These are phyloP conservation scores for Triangularia setosa DNA, from an alignment of 2,329 filamentous ascomycete species.

Conservation along the genomic window DNA sequence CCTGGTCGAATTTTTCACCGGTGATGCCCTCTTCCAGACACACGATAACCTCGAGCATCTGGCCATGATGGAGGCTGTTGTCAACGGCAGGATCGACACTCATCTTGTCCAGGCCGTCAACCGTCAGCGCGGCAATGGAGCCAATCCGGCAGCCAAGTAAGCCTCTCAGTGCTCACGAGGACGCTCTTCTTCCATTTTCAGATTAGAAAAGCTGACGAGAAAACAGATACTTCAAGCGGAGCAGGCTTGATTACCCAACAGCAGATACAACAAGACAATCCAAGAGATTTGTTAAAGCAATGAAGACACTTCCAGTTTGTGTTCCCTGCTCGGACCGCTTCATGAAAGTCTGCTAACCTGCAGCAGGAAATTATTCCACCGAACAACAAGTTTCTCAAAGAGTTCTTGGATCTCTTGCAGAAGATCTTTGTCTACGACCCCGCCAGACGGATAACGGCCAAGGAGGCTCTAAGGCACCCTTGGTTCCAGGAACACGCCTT, in stretches of 20 bases:
- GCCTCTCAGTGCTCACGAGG: conserved; percentile 8
- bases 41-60: conserved; percentile 70
- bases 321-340: neutral
- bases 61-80: conserved; percentile 72
- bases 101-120: conserved; percentile 56
- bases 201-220: conserved; percentile 8
- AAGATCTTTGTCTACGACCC: conserved; percentile 69
- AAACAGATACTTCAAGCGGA: conserved; percentile 62
- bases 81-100: conserved; percentile 55
- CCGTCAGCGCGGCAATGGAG: conserved; percentile 53
- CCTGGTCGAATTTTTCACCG: conserved; percentile 68
- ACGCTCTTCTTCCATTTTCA: neutral
- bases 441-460: conserved; percentile 60
- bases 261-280: conserved; percentile 62
- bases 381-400: conserved; percentile 55
- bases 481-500: conserved; percentile 64
- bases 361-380: conserved; percentile 61
- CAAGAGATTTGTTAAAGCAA: conserved; percentile 65
- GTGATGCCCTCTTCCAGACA: conserved; percentile 67
- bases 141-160: conserved; percentile 63
- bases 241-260: conserved; percentile 62
- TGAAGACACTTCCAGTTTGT: conserved; percentile 63
- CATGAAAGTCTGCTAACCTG: conserved; percentile 23
- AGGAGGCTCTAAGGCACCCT: conserved; percentile 61
- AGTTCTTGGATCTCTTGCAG: conserved; percentile 60